These are phyloP conservation scores for Barnettozyma siamensis DNA, from an alignment of 805 yeast species.

Conservation along the genomic window DNA sequence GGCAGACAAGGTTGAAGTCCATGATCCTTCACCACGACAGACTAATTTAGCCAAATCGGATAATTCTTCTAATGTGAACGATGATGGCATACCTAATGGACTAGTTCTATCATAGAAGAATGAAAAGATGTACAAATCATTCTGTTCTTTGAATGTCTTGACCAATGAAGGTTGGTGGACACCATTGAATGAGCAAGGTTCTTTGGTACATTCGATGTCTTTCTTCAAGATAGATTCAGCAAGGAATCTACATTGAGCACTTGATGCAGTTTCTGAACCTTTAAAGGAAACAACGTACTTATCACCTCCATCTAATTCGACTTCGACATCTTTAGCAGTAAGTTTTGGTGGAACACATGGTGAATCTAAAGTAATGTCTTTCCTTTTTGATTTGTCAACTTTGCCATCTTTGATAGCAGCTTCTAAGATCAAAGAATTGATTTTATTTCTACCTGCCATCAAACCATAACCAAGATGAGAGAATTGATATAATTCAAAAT, in stretches of 20 bases:
- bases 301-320: constrained; percentile 45
- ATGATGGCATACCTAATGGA: constrained; percentile 91
- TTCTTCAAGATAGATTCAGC: constrained; percentile 82
- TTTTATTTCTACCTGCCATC: constrained; percentile 85
- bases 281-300: constrained; percentile 52
- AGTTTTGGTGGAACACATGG: constrained; percentile 89
- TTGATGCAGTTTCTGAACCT: constrained; percentile 59
- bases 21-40: constrained; percentile 74
- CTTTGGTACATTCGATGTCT: constrained; percentile 64
- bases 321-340: constrained; percentile 52
- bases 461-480: constrained; percentile 95
- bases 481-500: constrained; percentile 81
- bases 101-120: constrained; percentile 92
- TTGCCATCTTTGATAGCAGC: constrained; percentile 38
- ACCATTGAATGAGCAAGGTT: constrained; percentile 96
- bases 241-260: constrained; percentile 79
- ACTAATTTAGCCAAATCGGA: constrained; percentile 76
- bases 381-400: constrained; percentile 34
- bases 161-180: constrained; percentile 92
- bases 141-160: constrained; percentile 61
- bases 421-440: constrained; percentile 61
- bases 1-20: constrained; percentile 63
- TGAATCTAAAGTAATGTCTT: constrained; percentile 47
- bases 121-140: constrained; percentile 87
- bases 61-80: constrained; percentile 82